Percentiles rank a stretch among this genome's conserved stretches.
These are phyloP conservation scores for Pseudocercospora eumusae DNA, from an alignment of 2,329 filamentous ascomycete genomes.

Conservation along the genomic window DNA sequence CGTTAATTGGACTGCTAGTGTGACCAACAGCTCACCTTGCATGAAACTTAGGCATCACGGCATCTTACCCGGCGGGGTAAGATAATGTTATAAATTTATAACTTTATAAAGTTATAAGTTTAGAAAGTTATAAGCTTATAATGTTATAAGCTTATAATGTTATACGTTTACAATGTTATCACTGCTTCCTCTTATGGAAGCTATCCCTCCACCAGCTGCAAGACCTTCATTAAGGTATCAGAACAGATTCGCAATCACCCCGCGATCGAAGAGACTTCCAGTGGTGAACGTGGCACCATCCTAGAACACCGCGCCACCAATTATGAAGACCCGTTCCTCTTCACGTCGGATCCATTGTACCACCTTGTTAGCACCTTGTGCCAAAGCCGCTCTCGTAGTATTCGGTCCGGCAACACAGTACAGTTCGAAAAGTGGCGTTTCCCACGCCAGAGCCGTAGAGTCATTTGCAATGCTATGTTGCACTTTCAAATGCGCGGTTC, in stretches of 20 bases:
- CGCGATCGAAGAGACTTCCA: background rate
- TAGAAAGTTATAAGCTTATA: background rate
- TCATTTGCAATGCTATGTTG: conserved; percentile 76
- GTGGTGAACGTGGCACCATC: conserved; percentile 4
- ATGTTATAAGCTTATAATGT: background rate
- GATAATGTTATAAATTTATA: no score
- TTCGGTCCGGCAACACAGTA: conserved; percentile 88
- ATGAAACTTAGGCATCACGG: background rate
- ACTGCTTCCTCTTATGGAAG: background rate
- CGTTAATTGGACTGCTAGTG: no score
- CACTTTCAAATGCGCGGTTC: conserved; percentile 81
- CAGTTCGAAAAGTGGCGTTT: conserved; percentile 86
- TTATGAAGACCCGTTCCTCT: conserved; percentile 93
- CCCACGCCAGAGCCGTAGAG: conserved; percentile 81
- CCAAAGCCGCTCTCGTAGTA: conserved; percentile 64
- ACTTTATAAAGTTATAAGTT: no score
- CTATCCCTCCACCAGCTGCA: background rate
- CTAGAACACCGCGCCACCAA: conserved; percentile 82
- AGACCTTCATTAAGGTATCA: background rate
- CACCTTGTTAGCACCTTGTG: conserved; percentile 83
- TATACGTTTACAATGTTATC: background rate
- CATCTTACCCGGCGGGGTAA: background rate
- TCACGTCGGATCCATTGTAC: conserved; percentile 89
- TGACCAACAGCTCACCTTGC: background rate
- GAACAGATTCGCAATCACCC: background rate